Evolutionary conservation across 768 basidiomycete species (phyloP), one percentile per base, ranked within the genome.

Genomic region (Russula olivacea): DNA sequence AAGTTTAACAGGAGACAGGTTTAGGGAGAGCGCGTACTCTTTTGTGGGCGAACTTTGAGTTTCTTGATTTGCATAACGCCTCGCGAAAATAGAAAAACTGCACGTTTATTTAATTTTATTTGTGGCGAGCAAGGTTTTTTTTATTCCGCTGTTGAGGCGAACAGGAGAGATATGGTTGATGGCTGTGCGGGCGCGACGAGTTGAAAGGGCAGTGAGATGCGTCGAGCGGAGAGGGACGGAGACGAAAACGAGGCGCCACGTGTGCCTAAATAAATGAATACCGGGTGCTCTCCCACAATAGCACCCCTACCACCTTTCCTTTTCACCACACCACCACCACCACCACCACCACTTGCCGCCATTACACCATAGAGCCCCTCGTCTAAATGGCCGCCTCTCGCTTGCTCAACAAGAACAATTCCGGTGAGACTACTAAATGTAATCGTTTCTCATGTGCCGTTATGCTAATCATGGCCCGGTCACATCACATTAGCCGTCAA

Each of bases 341-440:
- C 15, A 7, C 32, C 32, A 32, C 15, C n/a, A 12, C 23, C 21
- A 21, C n/a, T 40, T 4, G 8, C n/a, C n/a, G n/a, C n/a, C 32
- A 11, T 1, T 17, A 55, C 8, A 12, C 36, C 3, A 51, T 10
- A 52, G 28, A 15, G 28, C 21, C 51, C 4, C 25, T 41, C 30
- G 21, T 12, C 25, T 9, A 40, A 36, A 75, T 73, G 72, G 68
- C 71, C 23, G 56, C 30, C 47, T 61, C 68, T 71, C 73, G 68
- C 11, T 70, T 79, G n/a, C 78, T 91, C 68, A 93, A 92, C 80
- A 92, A 88, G 83, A 93, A 93, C 77, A 93, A 93, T 72, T 86
- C 92, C 40, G 91, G 91, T 91, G 40, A 65, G 67, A n/a, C 52
- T 45, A 34, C 45, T 34, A n/a, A 21, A 8, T 38, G 2, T 1